Conservation (phyloP, 2,329 filamentous ascomycete species). For the Xylariaceae sp. region DNA sequence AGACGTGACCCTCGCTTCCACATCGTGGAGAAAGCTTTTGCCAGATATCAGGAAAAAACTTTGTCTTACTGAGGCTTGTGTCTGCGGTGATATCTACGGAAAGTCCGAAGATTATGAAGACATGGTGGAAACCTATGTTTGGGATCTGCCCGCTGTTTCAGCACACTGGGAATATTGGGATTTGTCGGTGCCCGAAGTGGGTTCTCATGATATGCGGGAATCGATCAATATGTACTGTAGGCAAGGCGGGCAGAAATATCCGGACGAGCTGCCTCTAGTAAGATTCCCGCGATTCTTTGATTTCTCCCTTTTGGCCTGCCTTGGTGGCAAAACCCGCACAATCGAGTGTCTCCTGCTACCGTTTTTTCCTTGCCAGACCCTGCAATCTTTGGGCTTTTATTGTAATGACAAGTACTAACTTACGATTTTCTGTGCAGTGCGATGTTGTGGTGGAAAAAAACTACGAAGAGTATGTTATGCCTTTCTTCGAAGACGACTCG, state of each 20-base stretch:
- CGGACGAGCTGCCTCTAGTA: conserved; percentile 30
- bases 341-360: neutral
- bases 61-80: conserved; percentile 32
- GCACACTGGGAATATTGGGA: conserved; percentile 31
- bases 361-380: neutral
- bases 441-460: conserved; percentile 18
- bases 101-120: conserved; percentile 25
- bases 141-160: neutral
- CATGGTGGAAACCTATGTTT: conserved; percentile 1
- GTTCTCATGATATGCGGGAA: conserved; percentile 19
- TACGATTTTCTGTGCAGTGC: neutral
- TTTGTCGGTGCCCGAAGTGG: conserved; percentile 26
- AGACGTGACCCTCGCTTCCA: conserved; percentile 32
- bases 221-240: conserved; percentile 33
- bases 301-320: neutral
- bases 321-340: neutral
- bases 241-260: conserved; percentile 25
- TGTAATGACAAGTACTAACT: neutral
- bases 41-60: conserved; percentile 36
- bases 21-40: conserved; percentile 38
- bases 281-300: neutral
- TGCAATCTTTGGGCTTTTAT: neutral
- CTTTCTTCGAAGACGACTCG: conserved; percentile 10
- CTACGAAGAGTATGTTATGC: conserved; percentile 26
- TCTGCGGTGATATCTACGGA: conserved; percentile 37